These are phyloP conservation scores for Pichia sp. DNA, from an alignment of 1,139 yeast genomes.

Conservation along the genomic window DNA sequence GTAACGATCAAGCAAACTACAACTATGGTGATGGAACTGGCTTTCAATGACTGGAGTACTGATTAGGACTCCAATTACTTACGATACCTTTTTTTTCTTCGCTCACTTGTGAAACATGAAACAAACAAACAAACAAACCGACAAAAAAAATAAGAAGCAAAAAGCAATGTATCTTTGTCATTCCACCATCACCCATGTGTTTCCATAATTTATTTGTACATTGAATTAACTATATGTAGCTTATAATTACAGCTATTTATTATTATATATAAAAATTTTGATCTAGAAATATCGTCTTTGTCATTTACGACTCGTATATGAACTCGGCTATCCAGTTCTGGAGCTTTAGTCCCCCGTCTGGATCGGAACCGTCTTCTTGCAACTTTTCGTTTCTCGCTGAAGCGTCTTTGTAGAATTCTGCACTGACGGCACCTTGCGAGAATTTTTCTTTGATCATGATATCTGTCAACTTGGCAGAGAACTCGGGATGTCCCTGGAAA, in stretches of 20 bases:
- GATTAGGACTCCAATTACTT: neutral
- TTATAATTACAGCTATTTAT: neutral
- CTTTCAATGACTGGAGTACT: conserved; percentile 20
- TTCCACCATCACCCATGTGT: neutral
- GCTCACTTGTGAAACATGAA: neutral
- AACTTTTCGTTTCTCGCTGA: conserved; percentile 21
- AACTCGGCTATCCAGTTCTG: conserved; percentile 8
- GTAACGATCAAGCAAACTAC: conserved; percentile 20
- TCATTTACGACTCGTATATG: neutral
- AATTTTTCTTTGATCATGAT: conserved; percentile 31
- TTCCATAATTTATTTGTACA: conserved; percentile 3
- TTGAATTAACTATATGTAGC: neutral
- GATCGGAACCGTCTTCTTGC: conserved; percentile 18
- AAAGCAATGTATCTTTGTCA: neutral
- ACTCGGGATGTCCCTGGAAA: conserved; percentile 92
- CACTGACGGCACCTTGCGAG: conserved; percentile 14
- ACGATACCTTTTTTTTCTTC: neutral
- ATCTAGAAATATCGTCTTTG: neutral
- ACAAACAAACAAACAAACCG: neutral
- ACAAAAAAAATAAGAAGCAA: neutral
- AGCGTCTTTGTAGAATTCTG: conserved; percentile 23
- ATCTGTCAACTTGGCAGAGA: conserved; percentile 38
- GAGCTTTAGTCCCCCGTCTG: conserved; percentile 7
- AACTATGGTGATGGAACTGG: conserved; percentile 27
- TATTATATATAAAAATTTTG: neutral